A percentile compares a stretch with the other conserved stretches of the same genome.
These are phyloP conservation scores for Aspergillus panamensis DNA, from an alignment of 495 filamentous ascomycete species.

Conservation along the genomic window DNA sequence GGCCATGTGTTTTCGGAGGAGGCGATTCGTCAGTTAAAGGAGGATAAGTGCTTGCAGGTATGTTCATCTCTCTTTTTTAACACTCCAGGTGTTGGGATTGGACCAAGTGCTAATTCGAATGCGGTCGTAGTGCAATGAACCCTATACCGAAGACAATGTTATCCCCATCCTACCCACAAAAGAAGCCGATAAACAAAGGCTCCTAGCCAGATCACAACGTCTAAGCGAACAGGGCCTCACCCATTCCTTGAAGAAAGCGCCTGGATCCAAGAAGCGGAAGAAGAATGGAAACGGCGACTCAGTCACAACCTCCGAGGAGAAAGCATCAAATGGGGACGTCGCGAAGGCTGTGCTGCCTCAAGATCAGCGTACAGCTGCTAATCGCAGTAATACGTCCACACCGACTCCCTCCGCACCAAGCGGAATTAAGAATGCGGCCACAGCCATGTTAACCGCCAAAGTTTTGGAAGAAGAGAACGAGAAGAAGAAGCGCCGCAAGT, in stretches of 20 bases:
- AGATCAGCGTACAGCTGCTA: conserved; percentile 17
- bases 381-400: conserved; percentile 29
- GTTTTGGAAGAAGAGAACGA: conserved; percentile 83
- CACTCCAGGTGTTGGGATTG: too few relatives aligned
- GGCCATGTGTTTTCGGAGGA: conserved; percentile 90
- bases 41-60: conserved; percentile 59
- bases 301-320: conserved; percentile 22
- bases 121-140: conserved; percentile 58
- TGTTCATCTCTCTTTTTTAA: conserved; percentile 12
- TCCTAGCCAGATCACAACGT: conserved; percentile 59
- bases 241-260: conserved; percentile 83
- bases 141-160: conserved; percentile 71
- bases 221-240: conserved; percentile 69
- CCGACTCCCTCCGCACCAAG: conserved; percentile 33
- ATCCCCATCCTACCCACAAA: conserved; percentile 76
- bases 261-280: conserved; percentile 67
- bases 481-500: conserved; percentile 73
- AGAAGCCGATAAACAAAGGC: conserved; percentile 63
- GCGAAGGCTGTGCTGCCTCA: neutral
- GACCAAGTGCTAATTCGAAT: too few relatives aligned
- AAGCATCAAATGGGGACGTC: conserved; percentile 14
- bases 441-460: conserved; percentile 77
- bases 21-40: conserved; percentile 73
- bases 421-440: conserved; percentile 81
- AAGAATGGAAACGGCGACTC: conserved; percentile 43